These are phyloP conservation scores for Xylaria multiplex DNA, from an alignment of 2,329 filamentous ascomycete species.

Conservation along the genomic window DNA sequence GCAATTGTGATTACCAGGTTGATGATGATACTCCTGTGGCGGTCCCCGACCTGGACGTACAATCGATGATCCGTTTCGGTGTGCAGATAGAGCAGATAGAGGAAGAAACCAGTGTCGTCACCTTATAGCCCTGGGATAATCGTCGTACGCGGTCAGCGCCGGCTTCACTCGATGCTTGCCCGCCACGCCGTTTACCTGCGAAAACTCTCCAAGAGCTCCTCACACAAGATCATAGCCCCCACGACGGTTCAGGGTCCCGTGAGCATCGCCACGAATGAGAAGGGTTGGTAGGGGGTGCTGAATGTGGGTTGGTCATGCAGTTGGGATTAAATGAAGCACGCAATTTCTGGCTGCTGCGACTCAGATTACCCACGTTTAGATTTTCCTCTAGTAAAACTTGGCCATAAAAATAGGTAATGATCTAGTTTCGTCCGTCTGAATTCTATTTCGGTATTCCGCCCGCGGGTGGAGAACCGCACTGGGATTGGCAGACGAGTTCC, in stretches of 20 bases:
- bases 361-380: conserved; percentile 8
- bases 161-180: conserved; percentile 7
- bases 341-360: conserved; percentile 40
- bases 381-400: conserved; percentile 18
- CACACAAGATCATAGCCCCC: conserved; percentile 30
- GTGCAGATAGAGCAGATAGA: conserved; percentile 18
- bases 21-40: conserved; percentile 12
- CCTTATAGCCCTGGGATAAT: conserved; percentile 18
- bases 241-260: conserved; percentile 32
- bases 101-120: conserved; percentile 11
- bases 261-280: conserved; percentile 35
- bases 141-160: conserved; percentile 5
- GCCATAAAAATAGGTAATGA: conserved; percentile 27
- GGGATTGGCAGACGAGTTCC: background rate
- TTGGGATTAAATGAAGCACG: conserved; percentile 39
- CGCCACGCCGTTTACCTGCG: conserved; percentile 8
- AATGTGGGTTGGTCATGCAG: conserved; percentile 27
- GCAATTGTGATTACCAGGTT: conserved; percentile 14
- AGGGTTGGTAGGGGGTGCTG: conserved; percentile 3
- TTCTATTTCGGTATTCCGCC: conserved; percentile 19
- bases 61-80: conserved; percentile 11
- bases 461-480: conserved; percentile 14
- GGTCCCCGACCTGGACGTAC: conserved; percentile 2
- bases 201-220: conserved; percentile 1
- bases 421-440: conserved; percentile 3